These are phyloP conservation scores for Thymus quinquecostatus DNA, from an alignment of 257 asterid species.

Conservation along the genomic window DNA sequence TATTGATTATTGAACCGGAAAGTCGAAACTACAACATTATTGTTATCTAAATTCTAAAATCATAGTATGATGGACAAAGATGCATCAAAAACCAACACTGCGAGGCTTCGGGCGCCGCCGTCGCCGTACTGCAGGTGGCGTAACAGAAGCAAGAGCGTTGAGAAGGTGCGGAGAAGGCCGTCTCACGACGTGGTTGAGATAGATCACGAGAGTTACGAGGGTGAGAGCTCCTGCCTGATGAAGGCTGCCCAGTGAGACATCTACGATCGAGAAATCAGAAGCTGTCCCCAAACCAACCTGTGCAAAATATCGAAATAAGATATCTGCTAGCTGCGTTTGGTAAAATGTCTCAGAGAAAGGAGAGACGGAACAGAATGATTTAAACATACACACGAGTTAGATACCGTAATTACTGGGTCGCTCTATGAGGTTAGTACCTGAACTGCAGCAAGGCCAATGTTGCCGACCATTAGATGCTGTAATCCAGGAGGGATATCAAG, in stretches of 20 bases:
- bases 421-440: slow-evolving; percentile 54
- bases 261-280: slow-evolving; percentile 64
- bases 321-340: background rate
- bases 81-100: background rate
- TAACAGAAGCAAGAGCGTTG: slow-evolving; percentile 59
- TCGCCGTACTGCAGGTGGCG: too few relatives aligned
- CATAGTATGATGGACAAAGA: background rate
- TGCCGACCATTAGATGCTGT: slow-evolving; percentile 59
- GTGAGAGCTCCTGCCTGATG: slow-evolving; percentile 88
- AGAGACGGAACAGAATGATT: background rate
- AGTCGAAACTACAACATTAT: too few relatives aligned
- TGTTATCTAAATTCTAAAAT: too few relatives aligned
- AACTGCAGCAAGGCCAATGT: slow-evolving; percentile 70
- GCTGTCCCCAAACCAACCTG: slow-evolving; percentile 77
- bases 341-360: background rate
- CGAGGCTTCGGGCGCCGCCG: too few relatives aligned
- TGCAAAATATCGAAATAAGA: slow-evolving; percentile 25
- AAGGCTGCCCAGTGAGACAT: slow-evolving; percentile 68
- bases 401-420: too few relatives aligned
- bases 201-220: slow-evolving; percentile 64
- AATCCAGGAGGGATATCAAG: slow-evolving; percentile 72
- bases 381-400: background rate
- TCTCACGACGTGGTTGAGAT: slow-evolving; percentile 77
- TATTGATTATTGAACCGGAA: too few relatives aligned
- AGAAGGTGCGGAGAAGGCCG: slow-evolving; percentile 62